phyloP scores from a whole-genome alignment of 768 basidiomycete genomes.

The Candolleomyces efflorescens region DNA sequence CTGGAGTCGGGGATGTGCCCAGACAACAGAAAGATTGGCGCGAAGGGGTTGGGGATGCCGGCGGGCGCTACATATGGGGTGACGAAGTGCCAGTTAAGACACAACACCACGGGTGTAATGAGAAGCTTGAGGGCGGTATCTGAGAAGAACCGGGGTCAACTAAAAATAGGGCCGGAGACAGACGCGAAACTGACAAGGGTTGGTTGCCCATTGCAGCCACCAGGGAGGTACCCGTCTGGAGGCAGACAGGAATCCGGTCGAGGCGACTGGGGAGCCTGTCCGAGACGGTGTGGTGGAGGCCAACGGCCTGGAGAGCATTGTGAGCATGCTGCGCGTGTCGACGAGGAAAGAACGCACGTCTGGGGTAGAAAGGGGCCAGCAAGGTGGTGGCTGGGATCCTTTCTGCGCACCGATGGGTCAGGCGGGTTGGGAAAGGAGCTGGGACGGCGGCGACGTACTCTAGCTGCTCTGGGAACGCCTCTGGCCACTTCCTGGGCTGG shows the following conservation, averaged over 20 bases:
- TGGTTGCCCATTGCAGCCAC: constrained; percentile 68
- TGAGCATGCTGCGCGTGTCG: constrained; percentile 9
- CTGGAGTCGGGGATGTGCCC: constrained; percentile 50
- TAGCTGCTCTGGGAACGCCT: constrained; percentile 13
- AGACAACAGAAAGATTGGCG: constrained; percentile 66
- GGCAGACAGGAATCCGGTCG: constrained; percentile 10
- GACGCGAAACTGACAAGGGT: constrained; percentile 51
- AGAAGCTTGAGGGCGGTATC: constrained; percentile 68
- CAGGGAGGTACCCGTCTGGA: constrained; percentile 20
- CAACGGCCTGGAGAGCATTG: constrained; percentile 29
- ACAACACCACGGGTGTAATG: constrained; percentile 54
- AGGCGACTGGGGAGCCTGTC: constrained; percentile 26
- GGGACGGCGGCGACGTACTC: not conserved
- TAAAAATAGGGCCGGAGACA: not conserved
- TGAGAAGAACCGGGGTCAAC: constrained; percentile 19
- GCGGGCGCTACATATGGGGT: constrained; percentile 42
- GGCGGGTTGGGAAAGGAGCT: not conserved
- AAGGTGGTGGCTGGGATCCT: constrained; percentile 56
- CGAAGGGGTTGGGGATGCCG: constrained; percentile 66
- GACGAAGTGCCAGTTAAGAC: constrained; percentile 58
- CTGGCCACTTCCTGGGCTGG: constrained; percentile 13
- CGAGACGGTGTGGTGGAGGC: constrained; percentile 34
- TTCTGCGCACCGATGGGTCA: constrained; percentile 24
- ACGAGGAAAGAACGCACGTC: constrained; percentile 40
- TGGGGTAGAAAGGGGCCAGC: constrained; percentile 59